A percentile compares a stretch with the other conserved stretches of the same genome.
Conservation (phyloP, 768 basidiomycete genomes). For the Rickenella mellea region DNA sequence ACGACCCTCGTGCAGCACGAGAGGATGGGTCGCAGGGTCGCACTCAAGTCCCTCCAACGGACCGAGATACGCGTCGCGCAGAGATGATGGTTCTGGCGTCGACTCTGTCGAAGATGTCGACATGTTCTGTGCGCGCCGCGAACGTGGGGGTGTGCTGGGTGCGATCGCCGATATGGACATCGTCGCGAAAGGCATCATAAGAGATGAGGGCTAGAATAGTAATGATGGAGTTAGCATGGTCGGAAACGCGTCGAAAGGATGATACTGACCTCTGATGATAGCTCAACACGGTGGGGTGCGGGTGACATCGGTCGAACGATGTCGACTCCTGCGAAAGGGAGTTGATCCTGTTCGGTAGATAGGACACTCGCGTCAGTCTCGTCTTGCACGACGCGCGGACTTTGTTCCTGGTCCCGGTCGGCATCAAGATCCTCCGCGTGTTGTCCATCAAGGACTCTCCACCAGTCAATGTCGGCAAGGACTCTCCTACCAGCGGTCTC, state of each 20-base stretch:
- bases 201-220: constrained; percentile 20
- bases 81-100: constrained; percentile 32
- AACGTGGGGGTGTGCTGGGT: constrained; percentile 39
- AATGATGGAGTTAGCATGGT: too few species aligned
- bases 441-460: constrained; percentile 71
- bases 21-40: constrained; percentile 16
- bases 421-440: constrained; percentile 34
- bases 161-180: constrained; percentile 34
- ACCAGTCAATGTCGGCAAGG: constrained; percentile 84
- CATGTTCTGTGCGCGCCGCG: constrained; percentile 32
- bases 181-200: constrained; percentile 39
- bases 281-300: constrained; percentile 18
- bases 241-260: constrained; percentile 18
- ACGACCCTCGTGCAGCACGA: constrained; percentile 10
- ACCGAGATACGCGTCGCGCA: constrained; percentile 9
- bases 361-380: constrained; percentile 13
- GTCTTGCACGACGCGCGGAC: constrained; percentile 18
- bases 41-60: constrained; percentile 18
- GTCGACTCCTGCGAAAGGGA: constrained; percentile 13
- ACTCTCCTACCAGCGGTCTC: constrained; percentile 58
- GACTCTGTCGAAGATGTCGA: constrained; percentile 49
- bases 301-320: constrained; percentile 27
- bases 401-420: constrained; percentile 27
- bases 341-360: constrained; percentile 20
- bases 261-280: constrained; percentile 12